Evolutionary conservation across 2,329 filamentous ascomycete genomes (phyloP).

Genomic region (Alternaria sp.): DNA sequence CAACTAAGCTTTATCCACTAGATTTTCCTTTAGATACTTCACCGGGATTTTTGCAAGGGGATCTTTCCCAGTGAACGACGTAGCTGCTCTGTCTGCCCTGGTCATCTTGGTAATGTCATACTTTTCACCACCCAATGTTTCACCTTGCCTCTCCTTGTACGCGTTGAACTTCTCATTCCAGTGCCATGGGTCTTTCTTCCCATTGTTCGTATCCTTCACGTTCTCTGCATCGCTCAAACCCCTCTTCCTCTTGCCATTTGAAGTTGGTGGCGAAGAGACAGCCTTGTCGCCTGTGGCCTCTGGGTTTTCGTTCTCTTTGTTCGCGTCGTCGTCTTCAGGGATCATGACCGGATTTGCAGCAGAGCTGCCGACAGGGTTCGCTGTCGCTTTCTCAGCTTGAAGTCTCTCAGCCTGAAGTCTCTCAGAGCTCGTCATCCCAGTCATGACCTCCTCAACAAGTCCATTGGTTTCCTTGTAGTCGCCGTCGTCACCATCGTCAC

Average conservation of each 20-base stretch:
- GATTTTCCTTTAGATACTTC: constrained; percentile 15
- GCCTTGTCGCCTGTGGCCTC: background rate
- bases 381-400: background rate
- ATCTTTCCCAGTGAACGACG: constrained; percentile 23
- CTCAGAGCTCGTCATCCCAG: background rate
- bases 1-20: constrained; percentile 12
- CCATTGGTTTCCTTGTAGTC: background rate
- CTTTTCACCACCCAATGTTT: constrained; percentile 16
- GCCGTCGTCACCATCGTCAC: background rate
- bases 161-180: constrained; percentile 18
- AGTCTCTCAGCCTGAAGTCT: background rate
- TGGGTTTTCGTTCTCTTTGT: constrained; percentile 12
- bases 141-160: constrained; percentile 13
- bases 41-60: constrained; percentile 19
- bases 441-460: background rate
- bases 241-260: constrained; percentile 10
- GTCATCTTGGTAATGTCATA: constrained; percentile 35
- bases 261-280: background rate
- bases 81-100: constrained; percentile 19
- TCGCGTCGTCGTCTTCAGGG: constrained; percentile 7
- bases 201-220: background rate
- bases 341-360: constrained; percentile 5
- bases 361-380: background rate
- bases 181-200: constrained; percentile 24
- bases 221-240: background rate